Evolutionary conservation across 2,329 filamentous ascomycete species (phyloP), one percentile per base, ranked within the genome.

Genomic region (Anisogramma anomala): DNA sequence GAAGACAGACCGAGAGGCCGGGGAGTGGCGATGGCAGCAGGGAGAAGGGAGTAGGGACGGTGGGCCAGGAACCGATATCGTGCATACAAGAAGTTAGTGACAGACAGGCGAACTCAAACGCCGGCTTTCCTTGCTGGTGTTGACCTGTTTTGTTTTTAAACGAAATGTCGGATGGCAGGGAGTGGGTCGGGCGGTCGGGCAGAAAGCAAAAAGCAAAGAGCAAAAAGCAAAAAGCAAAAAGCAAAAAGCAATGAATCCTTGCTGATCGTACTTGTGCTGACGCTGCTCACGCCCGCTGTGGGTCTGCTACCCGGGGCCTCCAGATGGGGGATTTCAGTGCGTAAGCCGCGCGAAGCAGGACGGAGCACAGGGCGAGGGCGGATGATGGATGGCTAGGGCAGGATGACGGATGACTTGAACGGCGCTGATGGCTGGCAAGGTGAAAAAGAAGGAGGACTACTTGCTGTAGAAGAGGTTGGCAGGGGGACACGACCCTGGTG

Each of bases 401-500:
- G n/a, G n/a, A n/a, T n/a, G n/a, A n/a, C n/a, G n/a, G n/a, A n/a
- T n/a, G n/a, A n/a, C n/a, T n/a, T n/a, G n/a, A n/a, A n/a, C n/a
- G n/a, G n/a, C n/a, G n/a, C n/a, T 17, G 26, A 27, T 27, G 32
- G 19, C 9, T 13, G 4, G 9, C 22, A 6, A 23, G 22, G 22
- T 23, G 22, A 9, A 23, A 9, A 23, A 23, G 22, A 5, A 9
- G 22, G 22, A 23, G 22, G 22, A 23, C 6, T 23, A 23, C 22
- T 23, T 23, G 22, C 6, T 23, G 9, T 28, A 39, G 41, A 41
- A 44, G 41, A 44, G 45, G 45, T n/a, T 47, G 45, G 45, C 45
- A 47, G 45, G 45, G 45, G 45, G 15, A 47, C 32, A 33, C 41
- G 45, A 39, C 38, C 41, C 45, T 47, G n/a, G 45, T 47, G 45